Evolutionary conservation across 768 basidiomycete genomes (phyloP).

Genomic region (Kwoniella dendrophila): DNA sequence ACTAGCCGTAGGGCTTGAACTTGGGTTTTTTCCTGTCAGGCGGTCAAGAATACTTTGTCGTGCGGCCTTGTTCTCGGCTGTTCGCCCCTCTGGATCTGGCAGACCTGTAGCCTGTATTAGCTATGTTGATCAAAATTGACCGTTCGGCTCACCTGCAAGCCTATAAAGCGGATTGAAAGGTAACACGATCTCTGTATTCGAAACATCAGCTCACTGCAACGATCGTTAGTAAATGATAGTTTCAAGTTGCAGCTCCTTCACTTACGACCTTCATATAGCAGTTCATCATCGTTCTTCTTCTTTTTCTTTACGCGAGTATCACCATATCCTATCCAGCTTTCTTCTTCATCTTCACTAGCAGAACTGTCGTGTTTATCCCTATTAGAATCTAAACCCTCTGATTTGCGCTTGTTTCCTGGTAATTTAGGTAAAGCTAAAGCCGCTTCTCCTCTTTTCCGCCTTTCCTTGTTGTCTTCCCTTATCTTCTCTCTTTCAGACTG

Average conservation of each 20-base stretch:
- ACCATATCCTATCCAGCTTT: conserved; percentile 15
- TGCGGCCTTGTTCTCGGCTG: not conserved
- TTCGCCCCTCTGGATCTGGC: conserved; percentile 15
- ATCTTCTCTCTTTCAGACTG: conserved; percentile 17
- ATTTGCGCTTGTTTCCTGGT: conserved; percentile 6
- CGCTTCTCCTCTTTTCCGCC: conserved; percentile 23
- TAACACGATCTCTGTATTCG: conserved; percentile 30
- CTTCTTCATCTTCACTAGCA: not conserved
- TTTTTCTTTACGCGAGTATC: conserved; percentile 1
- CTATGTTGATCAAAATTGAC: not conserved
- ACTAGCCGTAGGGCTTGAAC: not conserved
- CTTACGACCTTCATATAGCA: conserved; percentile 43
- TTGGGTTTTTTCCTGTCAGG: conserved; percentile 2
- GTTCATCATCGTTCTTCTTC: conserved; percentile 12
- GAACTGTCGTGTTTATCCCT: not conserved
- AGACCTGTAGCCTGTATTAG: conserved; percentile 2
- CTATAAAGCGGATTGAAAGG: conserved; percentile 36
- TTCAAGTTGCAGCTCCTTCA: not conserved
- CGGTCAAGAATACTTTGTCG: conserved; percentile 13
- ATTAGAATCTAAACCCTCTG: not conserved
- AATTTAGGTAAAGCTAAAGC: conserved; percentile 21
- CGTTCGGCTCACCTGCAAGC: conserved; percentile 26
- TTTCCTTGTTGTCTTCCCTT: conserved; percentile 28
- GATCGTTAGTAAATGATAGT: not conserved
- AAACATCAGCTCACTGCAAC: not conserved